Base-by-base conservation (phyloP, 768 basidiomycete genomes). In the Suillus fuscotomentosus region DNA sequence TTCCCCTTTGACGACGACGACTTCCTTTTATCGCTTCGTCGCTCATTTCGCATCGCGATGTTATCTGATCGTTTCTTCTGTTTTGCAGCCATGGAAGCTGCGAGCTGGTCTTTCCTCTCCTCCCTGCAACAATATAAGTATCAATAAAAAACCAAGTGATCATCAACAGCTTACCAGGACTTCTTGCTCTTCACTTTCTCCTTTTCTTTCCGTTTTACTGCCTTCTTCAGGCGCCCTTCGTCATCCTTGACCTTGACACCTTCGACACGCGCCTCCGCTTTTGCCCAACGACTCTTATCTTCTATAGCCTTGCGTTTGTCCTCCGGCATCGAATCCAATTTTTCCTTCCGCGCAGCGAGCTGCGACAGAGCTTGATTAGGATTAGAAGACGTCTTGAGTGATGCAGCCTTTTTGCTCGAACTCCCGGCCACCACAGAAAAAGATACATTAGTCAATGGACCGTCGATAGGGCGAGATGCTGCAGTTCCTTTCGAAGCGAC, bases 241-340 rank as follows among this genome's bases (percentile, higher is more conserved):
- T 96, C 92, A 70, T 99, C 97, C 57, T 85, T 86, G 38, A 99
- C 88, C 77, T 98, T 99, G 56, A 89, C 89, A 2, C 97, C 97
- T 62, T 92, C 93, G 64, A 97, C 80, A 57, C 94, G 83, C 38
- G 93, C 88, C 72, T 89, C 87, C 0, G 96, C 95, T 78, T 96
- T 97, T 57, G 87, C 86, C 94, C 95, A 98, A 71, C 89, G 87
- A 64, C 95, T 91, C 62, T 84, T 84, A 13, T 54, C 53, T 54
- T 54, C 53, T 36, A 54, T 3, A 53, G 82, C 82, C 69, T 91
- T 90, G 36, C 93, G 86, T 72, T 93, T 93, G 62, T 95, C 95
- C 55, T 91, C 93, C 0, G 94, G 88, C 66, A 99, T 70, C 0
- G 83, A 73, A 0, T 89, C 87, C 2, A 97, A 79, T 70, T 91